Evolutionary conservation across 1,139 yeast genomes (phyloP), one percentile per base, ranked within the genome.

Genomic region (Sugiyamaella japonica): DNA sequence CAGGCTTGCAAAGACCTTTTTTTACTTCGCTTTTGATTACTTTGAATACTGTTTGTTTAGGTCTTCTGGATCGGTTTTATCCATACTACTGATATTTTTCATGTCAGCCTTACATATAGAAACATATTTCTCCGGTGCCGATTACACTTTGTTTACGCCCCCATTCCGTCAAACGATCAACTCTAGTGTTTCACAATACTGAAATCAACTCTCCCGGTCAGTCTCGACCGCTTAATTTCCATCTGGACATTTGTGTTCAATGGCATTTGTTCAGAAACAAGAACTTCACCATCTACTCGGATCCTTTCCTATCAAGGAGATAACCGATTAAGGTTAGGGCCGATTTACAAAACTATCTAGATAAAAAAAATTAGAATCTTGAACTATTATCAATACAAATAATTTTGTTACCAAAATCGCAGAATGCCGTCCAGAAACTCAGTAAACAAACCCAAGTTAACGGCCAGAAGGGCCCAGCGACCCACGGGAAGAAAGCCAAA

Each of bases 381-480:
- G 10, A 29, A 9, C 25, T 12, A 44, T 31, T 20, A 25, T 31
- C 40, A 23, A 23, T n/a, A 6, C 32, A 9, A 29, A 3, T 12
- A 29, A 29, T 9, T 29, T 29, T n/a, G 9, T 3, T 9, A 25
- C 7, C 13, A 37, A 16, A 34, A 34, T 29, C 12, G 10, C 39
- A 56, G 29, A 43, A 87, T 87, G 95, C 91, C 95, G 42, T 84
- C 90, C 25, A 85, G 81, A 73, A 86, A 87, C 76, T 80, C 89
- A 52, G 78, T 88, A 62, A 89, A 89, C 71, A 87, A 84, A 71
- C 95, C 95, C 53, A 86, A 85, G 71, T 81, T 81, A 63, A 81
- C 81, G 62, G 74, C 82, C 43, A 58, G 61, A 44, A 75, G 73
- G 60, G 76, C 83, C n/a, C 40, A 43, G 8, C 43, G 52, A 41